phyloP scores from a whole-genome alignment of 495 filamentous ascomycete species.

The Tuber aestivum region DNA sequence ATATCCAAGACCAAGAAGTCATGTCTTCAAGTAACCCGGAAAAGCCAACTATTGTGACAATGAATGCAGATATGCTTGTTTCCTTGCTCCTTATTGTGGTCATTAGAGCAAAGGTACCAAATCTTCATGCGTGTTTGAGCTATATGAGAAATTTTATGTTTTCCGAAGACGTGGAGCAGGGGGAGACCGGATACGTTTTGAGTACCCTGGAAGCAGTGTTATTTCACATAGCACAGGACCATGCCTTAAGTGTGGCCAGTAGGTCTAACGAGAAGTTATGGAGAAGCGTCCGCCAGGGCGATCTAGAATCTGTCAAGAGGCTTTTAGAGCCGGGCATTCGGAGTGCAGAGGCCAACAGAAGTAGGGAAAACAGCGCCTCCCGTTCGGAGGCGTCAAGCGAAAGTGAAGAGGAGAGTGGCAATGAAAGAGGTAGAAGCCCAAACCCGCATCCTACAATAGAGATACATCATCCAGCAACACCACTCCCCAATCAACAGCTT shows the following conservation, averaged over 20 bases:
- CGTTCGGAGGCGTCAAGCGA: slow-evolving; percentile 25
- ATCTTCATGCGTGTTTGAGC: slow-evolving; percentile 76
- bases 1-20: slow-evolving; percentile 29
- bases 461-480: slow-evolving; percentile 19
- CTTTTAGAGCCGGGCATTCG: slow-evolving; percentile 63
- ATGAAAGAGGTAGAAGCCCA: slow-evolving; percentile 1
- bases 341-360: slow-evolving; percentile 22
- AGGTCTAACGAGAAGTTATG: slow-evolving; percentile 78
- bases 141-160: slow-evolving; percentile 97
- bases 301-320: slow-evolving; percentile 64
- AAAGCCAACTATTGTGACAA: slow-evolving; percentile 64
- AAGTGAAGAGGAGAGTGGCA: neutral
- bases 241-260: slow-evolving; percentile 74
- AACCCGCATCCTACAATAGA: slow-evolving; percentile 19
- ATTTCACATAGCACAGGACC: slow-evolving; percentile 78
- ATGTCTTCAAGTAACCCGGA: slow-evolving; percentile 47
- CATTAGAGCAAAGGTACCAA: slow-evolving; percentile 80
- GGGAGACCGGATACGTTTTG: slow-evolving; percentile 93
- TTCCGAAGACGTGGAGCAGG: slow-evolving; percentile 92
- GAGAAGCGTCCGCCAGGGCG: slow-evolving; percentile 72
- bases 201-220: slow-evolving; percentile 96
- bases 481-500: neutral
- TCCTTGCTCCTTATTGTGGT: slow-evolving; percentile 88
- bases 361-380: slow-evolving; percentile 23
- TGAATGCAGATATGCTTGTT: slow-evolving; percentile 94